Evolutionary conservation across 352 stramenopile species (phyloP), one percentile per base, ranked within the genome.

Genomic region (Phytophthora kernoviae): DNA sequence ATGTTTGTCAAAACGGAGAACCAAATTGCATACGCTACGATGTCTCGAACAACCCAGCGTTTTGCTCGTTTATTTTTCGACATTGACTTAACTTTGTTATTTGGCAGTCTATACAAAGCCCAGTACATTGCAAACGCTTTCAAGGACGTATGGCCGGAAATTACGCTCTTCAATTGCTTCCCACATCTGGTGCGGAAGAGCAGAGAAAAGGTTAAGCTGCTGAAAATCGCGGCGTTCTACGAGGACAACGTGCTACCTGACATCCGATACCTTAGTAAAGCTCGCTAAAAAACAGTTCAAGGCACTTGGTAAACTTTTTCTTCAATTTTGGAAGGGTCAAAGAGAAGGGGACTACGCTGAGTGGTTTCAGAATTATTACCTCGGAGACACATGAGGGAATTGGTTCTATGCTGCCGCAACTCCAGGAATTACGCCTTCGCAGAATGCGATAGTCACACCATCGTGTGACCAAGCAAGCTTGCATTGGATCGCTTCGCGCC

Each of bases 1-100:
- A 61, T 72, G 45, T 69, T 76, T 32, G 62, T 72, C 2, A 40
- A 45, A 1, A 69, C 58, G 0, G 45, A 70, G 11, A 53, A 69
- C 37, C 26, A 58, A n/a, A 32, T 36, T 11, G 50, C 58, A 9
- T 67, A 72, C 9, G 4, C 18, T 1, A 58, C 56, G 18, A 46
- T 76, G 15, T 72, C 69, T 33, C 2, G 2, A 17, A 18, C 34
- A 10, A n/a, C n/a, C n/a, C n/a, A n/a, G n/a, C n/a, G 56, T 57
- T 68, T 48, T 15, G 37, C 33, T 15, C 41, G 32, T 26, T 5
- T 11, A 5, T 20, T 76, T 17, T 72, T 76, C 20, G 22, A 20
- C 2, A 30, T 67, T 22, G 18, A 66, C 5, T 21, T 72, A 26
- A 5, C 21, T 0, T 33, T 66, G 9, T 1, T 10, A 32, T 76